Evolutionary conservation across 2,329 filamentous ascomycete species (phyloP).

Genomic region (Grosmannia serpens): DNA sequence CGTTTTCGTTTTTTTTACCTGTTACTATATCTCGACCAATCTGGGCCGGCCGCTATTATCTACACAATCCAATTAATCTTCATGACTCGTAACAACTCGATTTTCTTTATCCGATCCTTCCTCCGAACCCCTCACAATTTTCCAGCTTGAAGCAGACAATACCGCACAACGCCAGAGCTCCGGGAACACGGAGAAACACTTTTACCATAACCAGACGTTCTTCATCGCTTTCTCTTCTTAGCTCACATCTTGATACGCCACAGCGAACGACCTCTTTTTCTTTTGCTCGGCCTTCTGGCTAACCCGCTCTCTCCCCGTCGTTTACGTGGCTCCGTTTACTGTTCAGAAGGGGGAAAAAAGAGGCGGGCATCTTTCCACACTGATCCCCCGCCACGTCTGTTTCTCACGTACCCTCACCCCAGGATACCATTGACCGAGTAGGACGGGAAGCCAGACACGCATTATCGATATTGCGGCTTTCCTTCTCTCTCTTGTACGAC

Average conservation of each 20-base stretch:
- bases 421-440: not conserved
- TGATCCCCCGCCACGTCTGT: not conserved
- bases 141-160: not conserved
- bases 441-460: not conserved
- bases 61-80: not conserved
- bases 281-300: not conserved
- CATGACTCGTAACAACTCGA: not conserved
- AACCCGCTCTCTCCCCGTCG: not conserved
- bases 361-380: not conserved
- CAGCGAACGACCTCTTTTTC: not conserved
- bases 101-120: not conserved
- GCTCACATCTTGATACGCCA: too few species aligned
- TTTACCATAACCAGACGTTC: not conserved
- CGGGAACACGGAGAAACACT: not conserved
- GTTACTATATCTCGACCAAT: not conserved
- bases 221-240: not conserved
- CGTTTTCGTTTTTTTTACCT: not conserved
- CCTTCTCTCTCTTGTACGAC: not conserved
- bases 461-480: not conserved
- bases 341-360: not conserved
- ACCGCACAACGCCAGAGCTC: not conserved
- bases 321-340: not conserved
- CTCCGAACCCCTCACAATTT: not conserved
- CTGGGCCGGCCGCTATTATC: not conserved
- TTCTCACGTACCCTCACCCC: not conserved